These are phyloP conservation scores for Penicillium fuscoglaucum DNA, from an alignment of 2,329 filamentous ascomycete genomes.

Conservation along the genomic window DNA sequence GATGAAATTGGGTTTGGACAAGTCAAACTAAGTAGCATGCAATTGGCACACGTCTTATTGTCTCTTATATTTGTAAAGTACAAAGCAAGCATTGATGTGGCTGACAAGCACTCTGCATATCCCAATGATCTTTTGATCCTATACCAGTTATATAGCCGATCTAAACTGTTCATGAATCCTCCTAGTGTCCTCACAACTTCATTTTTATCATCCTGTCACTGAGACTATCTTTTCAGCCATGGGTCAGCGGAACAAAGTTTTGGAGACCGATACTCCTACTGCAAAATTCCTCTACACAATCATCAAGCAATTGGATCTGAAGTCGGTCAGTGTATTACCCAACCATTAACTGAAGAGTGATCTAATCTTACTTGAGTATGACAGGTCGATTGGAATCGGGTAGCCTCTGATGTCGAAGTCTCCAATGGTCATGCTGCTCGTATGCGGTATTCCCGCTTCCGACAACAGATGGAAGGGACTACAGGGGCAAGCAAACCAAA, in stretches of 20 bases:
- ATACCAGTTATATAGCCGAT: not conserved
- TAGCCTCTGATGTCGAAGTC: conserved; percentile 52
- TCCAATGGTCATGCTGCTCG: conserved; percentile 59
- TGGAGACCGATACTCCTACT: conserved; percentile 52
- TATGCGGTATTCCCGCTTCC: conserved; percentile 58
- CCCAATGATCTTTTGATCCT: not conserved
- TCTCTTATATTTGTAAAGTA: not conserved
- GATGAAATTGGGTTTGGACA: not conserved
- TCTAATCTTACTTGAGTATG: not conserved
- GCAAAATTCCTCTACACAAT: conserved; percentile 57
- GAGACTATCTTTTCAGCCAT: conserved; percentile 18
- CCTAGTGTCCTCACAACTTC: not conserved
- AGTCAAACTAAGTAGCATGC: not conserved
- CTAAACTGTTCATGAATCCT: not conserved
- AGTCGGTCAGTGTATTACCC: conserved; percentile 35
- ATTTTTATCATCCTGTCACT: not conserved
- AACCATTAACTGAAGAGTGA: conserved; percentile 8
- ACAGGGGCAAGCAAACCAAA: conserved; percentile 28
- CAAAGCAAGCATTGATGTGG: conserved; percentile 1
- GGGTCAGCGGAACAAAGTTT: conserved; percentile 44
- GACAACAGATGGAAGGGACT: conserved; percentile 53
- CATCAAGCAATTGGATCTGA: conserved; percentile 56
- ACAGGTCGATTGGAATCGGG: conserved; percentile 56
- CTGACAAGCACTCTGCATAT: not conserved
- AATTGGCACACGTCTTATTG: not conserved